Evolutionary conservation across 2,329 filamentous ascomycete species (phyloP), one percentile per base, ranked within the genome.

Genomic region (Chaetomium strumarium): DNA sequence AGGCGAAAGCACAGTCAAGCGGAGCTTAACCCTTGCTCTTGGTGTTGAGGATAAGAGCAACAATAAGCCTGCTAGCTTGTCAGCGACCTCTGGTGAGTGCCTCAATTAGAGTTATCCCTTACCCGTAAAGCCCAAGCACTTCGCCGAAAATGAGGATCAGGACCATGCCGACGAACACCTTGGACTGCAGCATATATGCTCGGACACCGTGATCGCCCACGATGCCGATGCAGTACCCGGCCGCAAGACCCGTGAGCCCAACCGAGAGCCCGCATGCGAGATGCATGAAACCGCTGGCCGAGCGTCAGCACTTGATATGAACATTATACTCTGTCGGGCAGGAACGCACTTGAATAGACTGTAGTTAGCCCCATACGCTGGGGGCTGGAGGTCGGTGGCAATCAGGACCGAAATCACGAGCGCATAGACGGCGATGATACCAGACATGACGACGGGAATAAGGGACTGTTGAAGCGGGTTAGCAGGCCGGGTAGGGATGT

Each of bases 141-240:
- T 99, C 93, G 52, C 90, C 93, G 68, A 99, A 99, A 81, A 99
- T 99, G 58, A 97, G 80, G 62, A 97, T 97, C 64, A 99, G 75
- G 43, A 99, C 92, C 93, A 97, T 97, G 70, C 93, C 93, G 46
- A 99, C 93, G 64, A 96, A 99, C 60, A 99, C 87, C 58, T 92
- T 83, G 46, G 88, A 95, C 72, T 99, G 93, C 65, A 90, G 83
- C 90, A 99, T 96, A 75, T 95, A 97, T 52, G 90, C 85, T 63
- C 93, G 84, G 49, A 97, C 92, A 56, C 93, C 91, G 72, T 85
- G 86, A 74, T 99, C 95, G 61, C 93, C 93, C 19, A 99, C 92
- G 57, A 96, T 82, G 51, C 93, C 93, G 70, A 99, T 99, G 55
- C 90, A 89, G 73, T 97, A 99, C 49, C 93, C 93, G 55, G 93